Evolutionary conservation across 163 green algal species (phyloP), one percentile per base, ranked within the genome.

Genomic region (Coccomyxa subellipsoidea): DNA sequence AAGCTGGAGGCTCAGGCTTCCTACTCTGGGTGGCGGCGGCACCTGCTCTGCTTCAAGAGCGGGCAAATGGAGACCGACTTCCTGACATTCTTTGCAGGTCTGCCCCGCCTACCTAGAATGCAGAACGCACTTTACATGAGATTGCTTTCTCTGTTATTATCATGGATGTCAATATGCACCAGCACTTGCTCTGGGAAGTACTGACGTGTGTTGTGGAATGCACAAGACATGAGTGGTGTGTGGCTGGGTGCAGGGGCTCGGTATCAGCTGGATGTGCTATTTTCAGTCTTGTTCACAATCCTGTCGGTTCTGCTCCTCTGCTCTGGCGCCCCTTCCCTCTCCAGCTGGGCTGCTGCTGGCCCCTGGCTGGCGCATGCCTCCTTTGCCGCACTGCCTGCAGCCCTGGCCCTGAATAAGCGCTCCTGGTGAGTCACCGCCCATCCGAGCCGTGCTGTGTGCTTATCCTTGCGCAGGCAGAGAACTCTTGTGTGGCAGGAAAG

Each of bases 171-270:
- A n/a, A n/a, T n/a, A n/a, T n/a, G n/a, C n/a, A n/a, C n/a, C n/a
- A n/a, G n/a, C n/a, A n/a, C n/a, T n/a, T n/a, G n/a, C n/a, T n/a
- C n/a, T n/a, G n/a, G n/a, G n/a, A n/a, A n/a, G n/a, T n/a, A n/a
- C n/a, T n/a, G n/a, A n/a, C n/a, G n/a, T n/a, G n/a, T n/a, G n/a
- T n/a, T n/a, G n/a, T n/a, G n/a, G n/a, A n/a, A n/a, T n/a, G n/a
- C n/a, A n/a, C n/a, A n/a, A n/a, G n/a, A n/a, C n/a, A n/a, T n/a
- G n/a, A n/a, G n/a, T n/a, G n/a, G n/a, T n/a, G n/a, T n/a, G n/a
- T n/a, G n/a, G n/a, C 47, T 59, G 27, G 66, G 66, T 73, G 66
- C n/a, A 73, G 66, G 66, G 27, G n/a, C 66, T 73, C 66, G 66
- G 10, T 73, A 34, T 8, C 66, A 32, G n/a, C 29, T 73, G 66